These are phyloP conservation scores for Rachicladosporium sp. DNA, from an alignment of 2,329 filamentous ascomycete genomes.

Conservation along the genomic window DNA sequence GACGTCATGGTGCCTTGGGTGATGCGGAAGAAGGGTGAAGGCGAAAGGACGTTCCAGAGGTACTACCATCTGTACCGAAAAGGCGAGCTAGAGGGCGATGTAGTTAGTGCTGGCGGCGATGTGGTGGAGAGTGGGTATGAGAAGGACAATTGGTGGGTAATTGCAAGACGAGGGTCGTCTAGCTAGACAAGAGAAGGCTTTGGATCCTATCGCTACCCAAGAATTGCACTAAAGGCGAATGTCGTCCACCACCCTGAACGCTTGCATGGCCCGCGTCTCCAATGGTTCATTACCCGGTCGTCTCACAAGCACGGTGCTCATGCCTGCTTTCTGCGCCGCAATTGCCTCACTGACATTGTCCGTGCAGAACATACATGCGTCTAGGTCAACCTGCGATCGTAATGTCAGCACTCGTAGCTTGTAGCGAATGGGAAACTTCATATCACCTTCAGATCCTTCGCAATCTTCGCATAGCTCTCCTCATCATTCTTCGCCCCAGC, in stretches of 20 bases:
- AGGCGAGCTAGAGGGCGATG: constrained; percentile 75
- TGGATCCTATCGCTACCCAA: background rate
- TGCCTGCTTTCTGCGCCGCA: constrained; percentile 31
- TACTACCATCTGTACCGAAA: constrained; percentile 90
- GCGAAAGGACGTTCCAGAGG: constrained; percentile 56
- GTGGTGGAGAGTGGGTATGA: constrained; percentile 81
- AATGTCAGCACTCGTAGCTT: too few species aligned
- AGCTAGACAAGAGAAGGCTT: background rate
- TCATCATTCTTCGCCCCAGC: constrained; percentile 60
- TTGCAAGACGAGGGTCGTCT: constrained; percentile 29
- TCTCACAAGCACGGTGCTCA: constrained; percentile 33
- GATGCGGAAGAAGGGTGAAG: constrained; percentile 32
- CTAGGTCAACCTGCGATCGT: too few species aligned
- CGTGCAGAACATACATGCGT: constrained; percentile 54
- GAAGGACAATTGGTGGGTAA: constrained; percentile 96
- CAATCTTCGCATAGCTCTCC: constrained; percentile 56
- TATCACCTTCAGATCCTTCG: constrained; percentile 29
- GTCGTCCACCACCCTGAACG: constrained; percentile 13
- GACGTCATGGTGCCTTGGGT: constrained; percentile 97
- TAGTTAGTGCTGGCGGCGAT: constrained; percentile 58
- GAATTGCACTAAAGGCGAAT: background rate
- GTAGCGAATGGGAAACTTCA: too few species aligned
- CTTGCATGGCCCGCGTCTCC: constrained; percentile 33
- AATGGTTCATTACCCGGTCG: constrained; percentile 61
- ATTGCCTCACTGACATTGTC: constrained; percentile 55